Evolutionary conservation across 192 early-diverging fungal genomes (phyloP), one percentile per base, ranked within the genome.

Genomic region (Gryganskiella cystojenkinii): DNA sequence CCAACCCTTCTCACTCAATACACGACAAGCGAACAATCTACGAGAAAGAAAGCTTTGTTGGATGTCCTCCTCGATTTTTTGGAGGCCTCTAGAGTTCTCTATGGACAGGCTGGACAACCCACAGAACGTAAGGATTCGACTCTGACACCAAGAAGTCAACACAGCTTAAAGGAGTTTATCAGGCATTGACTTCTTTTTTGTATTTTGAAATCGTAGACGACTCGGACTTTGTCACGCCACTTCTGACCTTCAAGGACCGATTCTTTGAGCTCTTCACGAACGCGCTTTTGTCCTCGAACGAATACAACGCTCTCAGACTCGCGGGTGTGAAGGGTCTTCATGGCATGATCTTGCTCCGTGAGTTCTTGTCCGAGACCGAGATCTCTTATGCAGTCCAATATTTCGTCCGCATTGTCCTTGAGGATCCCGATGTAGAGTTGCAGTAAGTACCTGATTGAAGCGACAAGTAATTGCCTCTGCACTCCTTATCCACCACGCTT

Each of bases 61-160:
- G 90, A 91, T 65, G 86, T 91, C 13, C 73, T 97, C 4, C 78
- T 87, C 54, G 88, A 95, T 56, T 88, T 94, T 27, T 76, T 97
- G 14, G 90, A 88, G 14, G 92, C 91, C 5, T 88, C 88, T 63
- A 65, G 64, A 56, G 66, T 46, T 14, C 81, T 91, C 25, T 92
- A 91, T 80, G 90, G 90, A 28, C 68, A 87, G 31, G 71, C 83
- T 28, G 83, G 85, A 55, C 42, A 81, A 19, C 64, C 69, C 20
- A 43, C 61, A 35, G 66, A 72, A 58, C 71, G 81, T 82, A 71
- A 13, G 64, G 46, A 19, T 2, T 61, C 25, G n/a, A n/a, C n/a
- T n/a, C n/a, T n/a, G n/a, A n/a, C 15, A 15, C 0, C 46, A 47
- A n/a, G 44, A 25, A 15, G 2, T 50, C 43, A n/a, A n/a, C n/a